phyloP scores from a whole-genome alignment of 805 yeast species.

The Myxozyma monticola region DNA sequence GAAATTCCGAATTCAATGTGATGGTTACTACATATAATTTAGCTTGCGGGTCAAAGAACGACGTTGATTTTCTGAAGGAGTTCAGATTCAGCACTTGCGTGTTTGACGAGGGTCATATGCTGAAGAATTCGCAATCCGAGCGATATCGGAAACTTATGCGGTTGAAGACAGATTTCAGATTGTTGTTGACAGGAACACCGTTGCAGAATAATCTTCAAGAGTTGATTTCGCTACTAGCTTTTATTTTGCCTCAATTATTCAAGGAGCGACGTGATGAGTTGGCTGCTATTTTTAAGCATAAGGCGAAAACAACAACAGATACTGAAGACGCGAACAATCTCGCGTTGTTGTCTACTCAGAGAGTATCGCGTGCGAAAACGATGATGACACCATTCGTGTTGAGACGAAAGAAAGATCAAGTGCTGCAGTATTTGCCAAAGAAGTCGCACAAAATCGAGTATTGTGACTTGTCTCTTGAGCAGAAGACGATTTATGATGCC shows the following conservation, averaged over 20 bases:
- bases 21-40: constrained; percentile 90
- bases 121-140: constrained; percentile 85
- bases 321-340: constrained; percentile 52
- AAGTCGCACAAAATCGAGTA: constrained; percentile 64
- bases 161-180: constrained; percentile 76
- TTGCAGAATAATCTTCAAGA: constrained; percentile 90
- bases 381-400: constrained; percentile 98
- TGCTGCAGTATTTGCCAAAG: constrained; percentile 80
- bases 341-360: constrained; percentile 85
- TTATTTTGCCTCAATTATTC: constrained; percentile 82
- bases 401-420: constrained; percentile 90
- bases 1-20: constrained; percentile 69
- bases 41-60: constrained; percentile 84
- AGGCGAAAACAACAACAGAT: constrained; percentile 68
- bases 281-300: constrained; percentile 80
- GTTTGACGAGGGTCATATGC: constrained; percentile 97
- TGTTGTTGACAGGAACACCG: constrained; percentile 94
- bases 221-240: constrained; percentile 83
- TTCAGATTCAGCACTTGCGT: constrained; percentile 83
- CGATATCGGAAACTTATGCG: constrained; percentile 85
- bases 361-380: constrained; percentile 87
- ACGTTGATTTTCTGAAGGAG: constrained; percentile 71
- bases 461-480: constrained; percentile 62
- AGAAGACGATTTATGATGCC: constrained; percentile 58
- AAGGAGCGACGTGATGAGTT: constrained; percentile 79